Evolutionary conservation across 2,329 filamentous ascomycete genomes (phyloP).

Genomic region (Periconia sp.): DNA sequence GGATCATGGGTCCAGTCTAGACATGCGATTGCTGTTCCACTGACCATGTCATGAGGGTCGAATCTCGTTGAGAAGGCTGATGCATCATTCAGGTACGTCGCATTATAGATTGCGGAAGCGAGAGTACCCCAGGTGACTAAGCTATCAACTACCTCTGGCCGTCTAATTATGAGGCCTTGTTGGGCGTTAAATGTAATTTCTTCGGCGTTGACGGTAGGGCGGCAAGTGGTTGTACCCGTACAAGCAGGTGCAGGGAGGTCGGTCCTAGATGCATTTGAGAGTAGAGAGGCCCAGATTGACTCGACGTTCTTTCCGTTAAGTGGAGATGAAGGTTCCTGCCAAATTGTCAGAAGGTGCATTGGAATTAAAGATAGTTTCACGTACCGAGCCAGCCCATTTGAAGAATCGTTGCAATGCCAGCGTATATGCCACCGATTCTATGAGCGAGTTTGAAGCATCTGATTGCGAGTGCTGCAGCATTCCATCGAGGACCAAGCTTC

Average conservation of each 20-base stretch:
- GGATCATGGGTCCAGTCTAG: conserved; percentile 45
- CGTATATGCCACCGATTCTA: no score
- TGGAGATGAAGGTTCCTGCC: conserved; percentile 34
- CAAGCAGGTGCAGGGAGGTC: conserved; percentile 48
- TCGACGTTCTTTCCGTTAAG: conserved; percentile 34
- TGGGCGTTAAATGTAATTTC: conserved; percentile 31
- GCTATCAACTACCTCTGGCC: not conserved
- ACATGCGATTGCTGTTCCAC: conserved; percentile 45
- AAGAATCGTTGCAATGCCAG: no score
- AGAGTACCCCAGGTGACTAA: conserved; percentile 17
- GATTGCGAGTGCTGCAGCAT: no score
- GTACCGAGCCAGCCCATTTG: no score
- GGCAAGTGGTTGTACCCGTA: conserved; percentile 21
- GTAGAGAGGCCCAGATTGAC: conserved; percentile 29
- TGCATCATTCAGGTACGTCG: conserved; percentile 47
- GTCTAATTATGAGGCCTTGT: conserved; percentile 1
- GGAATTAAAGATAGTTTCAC: no score
- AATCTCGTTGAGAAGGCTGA: conserved; percentile 40
- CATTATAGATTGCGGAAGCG: conserved; percentile 29
- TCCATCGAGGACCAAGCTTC: no score
- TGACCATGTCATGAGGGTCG: conserved; percentile 17
- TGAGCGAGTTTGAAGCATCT: no score
- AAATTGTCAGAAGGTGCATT: no score
- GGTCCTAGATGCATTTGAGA: conserved; percentile 33
- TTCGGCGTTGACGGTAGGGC: conserved; percentile 36